phyloP scores from a whole-genome alignment of 2,329 filamentous ascomycete genomes.

The Blastomyces emzantsi region DNA sequence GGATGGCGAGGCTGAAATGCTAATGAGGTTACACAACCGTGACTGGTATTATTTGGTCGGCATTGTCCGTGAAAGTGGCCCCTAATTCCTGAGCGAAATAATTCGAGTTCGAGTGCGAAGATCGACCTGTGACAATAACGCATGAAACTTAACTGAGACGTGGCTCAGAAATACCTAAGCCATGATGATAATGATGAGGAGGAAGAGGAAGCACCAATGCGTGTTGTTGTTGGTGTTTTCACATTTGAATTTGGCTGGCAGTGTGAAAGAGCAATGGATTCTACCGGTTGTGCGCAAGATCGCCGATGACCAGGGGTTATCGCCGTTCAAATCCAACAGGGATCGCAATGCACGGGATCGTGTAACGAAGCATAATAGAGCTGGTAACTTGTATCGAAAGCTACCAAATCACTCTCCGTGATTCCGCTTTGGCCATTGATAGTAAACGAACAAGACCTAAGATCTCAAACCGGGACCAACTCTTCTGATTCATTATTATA shows the following conservation, averaged over 20 bases:
- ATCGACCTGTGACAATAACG: conserved; percentile 35
- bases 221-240: conserved; percentile 45
- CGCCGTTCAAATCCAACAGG: conserved; percentile 63
- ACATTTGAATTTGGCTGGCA: conserved; percentile 55
- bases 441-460: conserved; percentile 54
- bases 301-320: conserved; percentile 62
- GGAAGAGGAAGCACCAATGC: conserved; percentile 53
- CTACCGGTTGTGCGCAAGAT: conserved; percentile 59
- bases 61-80: conserved; percentile 63
- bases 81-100: conserved; percentile 66
- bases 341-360: conserved; percentile 56
- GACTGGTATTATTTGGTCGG: conserved; percentile 58
- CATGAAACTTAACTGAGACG: background rate
- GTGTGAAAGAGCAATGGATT: conserved; percentile 57
- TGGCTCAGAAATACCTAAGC: conserved; percentile 53
- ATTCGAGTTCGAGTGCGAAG: conserved; percentile 66
- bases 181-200: conserved; percentile 47
- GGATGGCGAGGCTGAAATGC: conserved; percentile 30
- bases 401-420: conserved; percentile 46
- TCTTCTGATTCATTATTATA: background rate
- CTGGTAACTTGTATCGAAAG: conserved; percentile 67
- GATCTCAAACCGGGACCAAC: background rate
- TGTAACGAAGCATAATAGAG: conserved; percentile 58
- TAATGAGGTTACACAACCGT: conserved; percentile 49
- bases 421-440: conserved; percentile 66